Evolutionary conservation across 2,329 filamentous ascomycete species (phyloP).

Genomic region (Penicillium hordei): DNA sequence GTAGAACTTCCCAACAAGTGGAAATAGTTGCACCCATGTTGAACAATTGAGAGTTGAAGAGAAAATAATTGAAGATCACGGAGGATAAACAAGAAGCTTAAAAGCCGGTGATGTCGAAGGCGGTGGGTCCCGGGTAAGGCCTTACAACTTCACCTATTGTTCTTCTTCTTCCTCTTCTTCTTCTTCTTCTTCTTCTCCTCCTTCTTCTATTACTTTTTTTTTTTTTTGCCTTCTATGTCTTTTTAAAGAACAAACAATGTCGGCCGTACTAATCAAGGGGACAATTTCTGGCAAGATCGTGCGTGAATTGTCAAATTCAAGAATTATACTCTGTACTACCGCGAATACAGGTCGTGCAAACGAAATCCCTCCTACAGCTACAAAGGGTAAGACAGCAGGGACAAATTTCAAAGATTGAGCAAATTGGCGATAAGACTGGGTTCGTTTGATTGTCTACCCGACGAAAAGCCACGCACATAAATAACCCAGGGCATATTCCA

Average conservation of each 20-base stretch:
- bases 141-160: background rate
- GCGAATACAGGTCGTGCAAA: background rate
- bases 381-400: background rate
- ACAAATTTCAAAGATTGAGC: background rate
- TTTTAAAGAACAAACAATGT: background rate
- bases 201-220: too few relatives aligned
- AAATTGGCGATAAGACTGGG: slow-evolving; percentile 39
- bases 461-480: background rate
- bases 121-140: slow-evolving; percentile 3
- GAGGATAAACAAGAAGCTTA: slow-evolving; percentile 1
- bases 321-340: background rate
- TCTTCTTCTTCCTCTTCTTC: background rate
- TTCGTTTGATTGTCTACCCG: background rate
- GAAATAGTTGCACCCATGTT: slow-evolving; percentile 29
- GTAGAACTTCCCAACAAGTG: slow-evolving; percentile 23
- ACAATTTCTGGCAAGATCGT: background rate
- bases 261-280: background rate
- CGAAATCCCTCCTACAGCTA: background rate
- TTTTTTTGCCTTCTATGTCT: background rate
- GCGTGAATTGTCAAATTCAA: background rate
- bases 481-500: background rate
- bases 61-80: background rate
- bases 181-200: too few relatives aligned
- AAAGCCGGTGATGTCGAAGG: slow-evolving; percentile 10
- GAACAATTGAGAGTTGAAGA: background rate